A percentile compares a stretch with the other conserved stretches of the same genome.
These are phyloP conservation scores for Backusella tuberculispora DNA, from an alignment of 192 early-diverging fungal species.

Conservation along the genomic window DNA sequence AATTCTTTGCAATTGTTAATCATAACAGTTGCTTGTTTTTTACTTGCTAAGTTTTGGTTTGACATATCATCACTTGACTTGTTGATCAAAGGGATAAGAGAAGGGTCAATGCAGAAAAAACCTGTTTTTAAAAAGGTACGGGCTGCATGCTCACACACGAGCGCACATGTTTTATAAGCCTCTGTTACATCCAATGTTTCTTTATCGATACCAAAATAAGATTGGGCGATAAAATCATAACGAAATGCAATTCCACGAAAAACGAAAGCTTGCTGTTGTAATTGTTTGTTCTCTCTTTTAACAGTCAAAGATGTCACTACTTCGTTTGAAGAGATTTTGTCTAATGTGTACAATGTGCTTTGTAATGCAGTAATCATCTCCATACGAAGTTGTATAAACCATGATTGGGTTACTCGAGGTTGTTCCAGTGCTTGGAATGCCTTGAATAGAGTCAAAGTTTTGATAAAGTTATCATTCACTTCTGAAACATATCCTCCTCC, in stretches of 20 bases:
- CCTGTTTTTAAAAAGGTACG: slow-evolving; percentile 12
- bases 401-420: slow-evolving; percentile 14
- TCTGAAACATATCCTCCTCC: not conserved
- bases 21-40: not conserved
- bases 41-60: not conserved
- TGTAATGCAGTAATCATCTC: slow-evolving; percentile 31
- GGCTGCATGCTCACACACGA: slow-evolving; percentile 31
- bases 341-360: slow-evolving; percentile 7
- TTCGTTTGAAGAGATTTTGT: not conserved
- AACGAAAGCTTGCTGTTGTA: slow-evolving; percentile 2
- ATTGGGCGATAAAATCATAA: slow-evolving; percentile 27
- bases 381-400: slow-evolving; percentile 35
- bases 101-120: slow-evolving; percentile 35
- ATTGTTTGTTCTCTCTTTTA: not conserved
- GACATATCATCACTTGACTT: not conserved
- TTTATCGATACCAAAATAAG: slow-evolving; percentile 23
- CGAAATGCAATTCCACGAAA: slow-evolving; percentile 30
- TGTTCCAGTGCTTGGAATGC: slow-evolving; percentile 24
- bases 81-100: slow-evolving; percentile 30
- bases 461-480: slow-evolving; percentile 18
- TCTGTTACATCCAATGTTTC: slow-evolving; percentile 23
- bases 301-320: not conserved
- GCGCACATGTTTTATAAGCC: slow-evolving; percentile 27
- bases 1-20: slow-evolving; percentile 8
- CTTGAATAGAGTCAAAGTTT: slow-evolving; percentile 23